Evolutionary conservation across 768 basidiomycete species (phyloP).

Genomic region (Naganishia onofrii): DNA sequence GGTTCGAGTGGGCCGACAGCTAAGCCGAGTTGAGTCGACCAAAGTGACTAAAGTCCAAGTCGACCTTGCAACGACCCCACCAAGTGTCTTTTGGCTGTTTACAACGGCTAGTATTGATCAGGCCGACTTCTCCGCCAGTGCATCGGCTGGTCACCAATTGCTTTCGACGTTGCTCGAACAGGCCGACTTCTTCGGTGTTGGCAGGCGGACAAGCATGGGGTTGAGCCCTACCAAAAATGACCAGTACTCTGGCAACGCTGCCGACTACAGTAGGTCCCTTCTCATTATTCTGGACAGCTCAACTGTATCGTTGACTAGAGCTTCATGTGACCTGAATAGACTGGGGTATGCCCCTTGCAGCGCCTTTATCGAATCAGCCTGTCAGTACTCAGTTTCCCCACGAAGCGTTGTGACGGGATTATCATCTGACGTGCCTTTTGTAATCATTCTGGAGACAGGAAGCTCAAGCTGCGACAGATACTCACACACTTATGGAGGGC

Average conservation of each 20-base stretch:
- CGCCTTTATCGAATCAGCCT: not conserved
- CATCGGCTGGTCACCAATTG: not conserved
- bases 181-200: not conserved
- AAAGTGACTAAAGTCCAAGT: no score
- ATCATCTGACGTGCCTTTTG: not conserved
- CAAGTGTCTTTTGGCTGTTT: no score
- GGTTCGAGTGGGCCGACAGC: no score
- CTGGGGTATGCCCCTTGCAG: not conserved
- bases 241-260: slow-evolving; percentile 4
- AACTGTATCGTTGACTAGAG: not conserved
- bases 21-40: no score
- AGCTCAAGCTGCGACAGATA: not conserved
- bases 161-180: not conserved
- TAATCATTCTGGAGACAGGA: not conserved
- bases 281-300: not conserved
- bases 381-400: not conserved
- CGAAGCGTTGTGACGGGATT: not conserved
- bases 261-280: not conserved
- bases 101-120: not conserved
- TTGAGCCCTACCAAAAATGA: slow-evolving; percentile 9
- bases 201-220: not conserved
- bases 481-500: not conserved
- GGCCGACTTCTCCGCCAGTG: not conserved
- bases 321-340: not conserved
- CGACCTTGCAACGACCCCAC: no score